phyloP scores from a whole-genome alignment of 495 filamentous ascomycete species.

The Letharia columbiana region DNA sequence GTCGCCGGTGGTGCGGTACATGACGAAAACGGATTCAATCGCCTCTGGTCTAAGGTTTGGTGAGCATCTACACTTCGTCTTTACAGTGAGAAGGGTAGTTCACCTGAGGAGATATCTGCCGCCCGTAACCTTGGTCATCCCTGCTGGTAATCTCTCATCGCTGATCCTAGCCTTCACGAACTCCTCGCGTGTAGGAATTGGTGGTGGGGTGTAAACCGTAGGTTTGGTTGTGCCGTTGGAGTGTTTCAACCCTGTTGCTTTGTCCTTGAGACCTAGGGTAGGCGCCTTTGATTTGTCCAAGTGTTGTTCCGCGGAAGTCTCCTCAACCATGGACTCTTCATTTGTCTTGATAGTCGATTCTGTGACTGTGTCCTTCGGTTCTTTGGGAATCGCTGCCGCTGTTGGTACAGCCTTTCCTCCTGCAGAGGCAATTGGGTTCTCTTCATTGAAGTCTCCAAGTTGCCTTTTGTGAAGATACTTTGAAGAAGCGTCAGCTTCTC shows the following conservation, averaged over 20 bases:
- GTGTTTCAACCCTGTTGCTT: background rate
- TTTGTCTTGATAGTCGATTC: background rate
- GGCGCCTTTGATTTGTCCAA: background rate
- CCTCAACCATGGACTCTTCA: constrained; percentile 2
- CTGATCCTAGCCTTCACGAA: constrained; percentile 51
- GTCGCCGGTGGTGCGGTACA: constrained; percentile 87
- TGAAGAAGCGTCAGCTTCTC: background rate
- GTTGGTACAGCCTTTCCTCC: background rate
- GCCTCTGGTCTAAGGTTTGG: constrained; percentile 62
- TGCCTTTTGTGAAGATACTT: constrained; percentile 6
- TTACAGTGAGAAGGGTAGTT: constrained; percentile 52
- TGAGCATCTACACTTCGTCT: constrained; percentile 31
- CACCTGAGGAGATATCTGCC: constrained; percentile 72
- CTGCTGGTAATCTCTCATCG: constrained; percentile 56
- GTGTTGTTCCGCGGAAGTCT: background rate
- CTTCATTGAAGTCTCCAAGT: constrained; percentile 9
- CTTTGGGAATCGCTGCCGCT: background rate
- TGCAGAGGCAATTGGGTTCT: background rate
- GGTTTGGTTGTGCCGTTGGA: background rate
- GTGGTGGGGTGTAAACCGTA: constrained; percentile 6
- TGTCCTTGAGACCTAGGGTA: background rate
- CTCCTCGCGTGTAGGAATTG: constrained; percentile 44
- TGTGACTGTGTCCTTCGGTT: background rate
- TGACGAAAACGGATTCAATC: constrained; percentile 91
- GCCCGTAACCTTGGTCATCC: constrained; percentile 51